Base-by-base conservation (phyloP, 1,139 yeast species). In the Debaryomyces psychrophilus region DNA sequence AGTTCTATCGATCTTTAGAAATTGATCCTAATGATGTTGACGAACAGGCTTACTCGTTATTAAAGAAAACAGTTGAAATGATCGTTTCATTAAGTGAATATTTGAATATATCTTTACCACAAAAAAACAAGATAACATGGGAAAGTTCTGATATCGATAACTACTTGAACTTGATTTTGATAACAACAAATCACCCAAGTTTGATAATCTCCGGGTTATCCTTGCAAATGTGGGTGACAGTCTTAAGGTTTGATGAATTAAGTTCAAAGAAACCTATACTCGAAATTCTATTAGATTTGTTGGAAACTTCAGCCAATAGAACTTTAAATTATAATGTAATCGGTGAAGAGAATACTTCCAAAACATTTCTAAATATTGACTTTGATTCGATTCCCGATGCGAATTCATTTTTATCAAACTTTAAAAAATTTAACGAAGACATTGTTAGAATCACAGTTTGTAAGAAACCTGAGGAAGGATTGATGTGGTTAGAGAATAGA, bases 1-100 rank as follows among this genome's bases (percentile, higher is more conserved):
- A 75, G 43, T 89, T 90, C 35, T 90, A 85, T 63, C 77, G 78
- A 43, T 74, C 83, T 8, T 71, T 88, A 42, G 71, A 71, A 45
- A 71, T 87, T 28, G 87, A 90, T 59, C 81, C 93, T 0, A 86
- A 86, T 49, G 88, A 85, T 57, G 76, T 90, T 31, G 96, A 90
- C 61, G 97, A 90, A 58, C 76, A 68, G 46, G 78, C 79, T 31
- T 93, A 95, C 61, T 83, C 95, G 0, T 76, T 93, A 50, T 71
- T 88, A 52, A 93, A 93, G 62, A 92, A 93, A 65, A 79, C 93
- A 18, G 97, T 92, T 5, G 99, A 95, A 63, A 87, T 93, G 89
- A 82, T 92, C 42, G 96, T 93, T 33, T 90, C 95, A 1, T 71
- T 93, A 35, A 90, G 96, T 56, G 96, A 87, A 57, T 85, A 83